phyloP scores from a whole-genome alignment of 163 green algal genomes.

The Chlorella variabilis region DNA sequence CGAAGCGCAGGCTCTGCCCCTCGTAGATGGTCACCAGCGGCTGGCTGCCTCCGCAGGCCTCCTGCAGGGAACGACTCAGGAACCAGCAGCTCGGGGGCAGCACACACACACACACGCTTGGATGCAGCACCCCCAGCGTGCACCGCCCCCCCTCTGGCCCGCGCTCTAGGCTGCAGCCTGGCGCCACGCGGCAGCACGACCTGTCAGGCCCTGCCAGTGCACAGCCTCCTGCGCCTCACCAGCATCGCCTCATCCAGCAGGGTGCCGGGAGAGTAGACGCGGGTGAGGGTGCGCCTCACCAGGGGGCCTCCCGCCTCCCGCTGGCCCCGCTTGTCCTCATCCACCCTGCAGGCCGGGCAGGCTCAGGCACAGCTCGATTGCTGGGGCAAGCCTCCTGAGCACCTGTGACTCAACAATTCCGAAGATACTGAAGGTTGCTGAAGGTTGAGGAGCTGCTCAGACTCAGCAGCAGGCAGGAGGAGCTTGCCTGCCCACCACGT shows the following conservation, averaged over 20 bases:
- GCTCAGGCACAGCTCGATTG: background rate
- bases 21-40: conserved; percentile 43
- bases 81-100: too few relatives aligned
- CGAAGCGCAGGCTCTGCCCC: conserved; percentile 21
- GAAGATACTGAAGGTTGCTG: too few relatives aligned
- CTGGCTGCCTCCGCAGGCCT: conserved; percentile 17
- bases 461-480: background rate
- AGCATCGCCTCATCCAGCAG: conserved; percentile 47
- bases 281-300: conserved; percentile 52
- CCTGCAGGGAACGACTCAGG: background rate
- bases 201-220: background rate
- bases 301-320: conserved; percentile 37
- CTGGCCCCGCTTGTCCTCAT: conserved; percentile 47
- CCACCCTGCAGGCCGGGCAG: conserved; percentile 45
- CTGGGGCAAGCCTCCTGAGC: too few relatives aligned
- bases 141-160: too few relatives aligned
- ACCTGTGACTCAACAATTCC: background rate
- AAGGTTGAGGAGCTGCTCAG: too few relatives aligned
- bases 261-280: conserved; percentile 67
- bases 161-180: too few relatives aligned
- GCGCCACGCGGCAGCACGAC: too few relatives aligned
- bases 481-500: conserved; percentile 54
- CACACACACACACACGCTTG: too few relatives aligned
- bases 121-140: too few relatives aligned
- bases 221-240: conserved; percentile 18